Percentiles rank a stretch among this genome's conserved stretches.
Evolutionary conservation across 345 rosid genomes (phyloP).

Genomic region (Mercurialis annua): DNA sequence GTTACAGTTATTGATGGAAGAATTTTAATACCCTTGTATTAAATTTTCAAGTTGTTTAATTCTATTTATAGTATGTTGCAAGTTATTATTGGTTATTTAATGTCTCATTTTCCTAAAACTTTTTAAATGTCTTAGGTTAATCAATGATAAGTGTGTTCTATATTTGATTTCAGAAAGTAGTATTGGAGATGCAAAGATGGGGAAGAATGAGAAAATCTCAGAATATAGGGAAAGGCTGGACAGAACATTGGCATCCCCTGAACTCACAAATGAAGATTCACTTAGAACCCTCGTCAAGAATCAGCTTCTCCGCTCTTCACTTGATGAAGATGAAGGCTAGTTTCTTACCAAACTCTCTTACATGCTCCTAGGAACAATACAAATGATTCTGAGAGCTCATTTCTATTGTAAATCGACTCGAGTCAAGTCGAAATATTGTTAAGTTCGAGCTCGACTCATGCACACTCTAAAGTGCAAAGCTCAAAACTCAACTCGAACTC

Average conservation of each 20-base stretch:
- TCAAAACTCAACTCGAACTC: too few species aligned
- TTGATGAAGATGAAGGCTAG: conserved; percentile 45
- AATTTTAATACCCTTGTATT: neutral
- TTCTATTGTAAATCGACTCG: too few species aligned
- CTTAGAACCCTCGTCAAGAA: conserved; percentile 54
- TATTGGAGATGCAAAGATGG: conserved; percentile 45
- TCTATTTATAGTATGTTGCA: neutral
- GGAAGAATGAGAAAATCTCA: conserved; percentile 41
- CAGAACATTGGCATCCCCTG: conserved; percentile 64
- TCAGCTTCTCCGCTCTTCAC: conserved; percentile 49
- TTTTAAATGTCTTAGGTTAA: too few species aligned
- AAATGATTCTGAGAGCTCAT: conserved; percentile 8
- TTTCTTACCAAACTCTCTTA: neutral
- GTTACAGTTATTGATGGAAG: neutral
- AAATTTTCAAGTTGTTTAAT: neutral
- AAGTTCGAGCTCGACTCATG: too few species aligned
- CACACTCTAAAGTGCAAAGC: too few species aligned
- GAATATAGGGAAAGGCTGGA: conserved; percentile 76
- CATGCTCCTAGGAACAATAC: neutral
- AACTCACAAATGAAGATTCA: conserved; percentile 46
- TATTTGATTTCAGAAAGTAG: neutral
- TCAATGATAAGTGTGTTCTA: neutral
- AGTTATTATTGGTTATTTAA: neutral
- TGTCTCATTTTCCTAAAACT: neutral
- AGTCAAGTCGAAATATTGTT: too few species aligned